phyloP scores from a whole-genome alignment of 495 filamentous ascomycete species.

The Annulohypoxylon maeteangense region DNA sequence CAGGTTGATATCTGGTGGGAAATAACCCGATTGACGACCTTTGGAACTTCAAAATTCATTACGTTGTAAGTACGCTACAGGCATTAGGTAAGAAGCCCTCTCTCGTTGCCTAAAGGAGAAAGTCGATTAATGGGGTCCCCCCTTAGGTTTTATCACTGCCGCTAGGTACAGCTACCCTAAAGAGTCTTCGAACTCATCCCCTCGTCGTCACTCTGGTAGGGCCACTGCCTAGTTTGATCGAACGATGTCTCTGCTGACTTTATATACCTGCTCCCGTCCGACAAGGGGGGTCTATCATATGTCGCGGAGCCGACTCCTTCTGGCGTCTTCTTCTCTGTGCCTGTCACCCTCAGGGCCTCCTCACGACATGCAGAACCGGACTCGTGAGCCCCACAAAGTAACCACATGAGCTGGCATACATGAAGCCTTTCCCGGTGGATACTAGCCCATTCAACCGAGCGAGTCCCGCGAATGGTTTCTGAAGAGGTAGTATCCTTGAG shows the following conservation, averaged over 20 bases:
- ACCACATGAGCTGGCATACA: conserved; percentile 48
- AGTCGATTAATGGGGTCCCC: conserved; percentile 34
- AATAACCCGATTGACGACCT: conserved; percentile 35
- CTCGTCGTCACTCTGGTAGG: conserved; percentile 23
- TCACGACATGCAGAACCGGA: conserved; percentile 42
- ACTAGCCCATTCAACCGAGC: conserved; percentile 45
- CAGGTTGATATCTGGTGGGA: conserved; percentile 38
- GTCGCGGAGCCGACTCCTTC: conserved; percentile 37
- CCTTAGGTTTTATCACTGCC: conserved; percentile 24
- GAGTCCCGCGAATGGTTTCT: conserved; percentile 43
- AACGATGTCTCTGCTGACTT: conserved; percentile 41
- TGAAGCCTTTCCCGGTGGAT: conserved; percentile 48
- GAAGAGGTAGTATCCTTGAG: conserved; percentile 46
- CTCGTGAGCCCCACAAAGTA: conserved; percentile 44
- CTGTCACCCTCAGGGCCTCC: conserved; percentile 40
- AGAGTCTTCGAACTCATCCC: conserved; percentile 24
- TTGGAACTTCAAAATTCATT: conserved; percentile 21
- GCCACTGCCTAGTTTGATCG: conserved; percentile 34
- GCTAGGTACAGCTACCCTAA: conserved; percentile 28
- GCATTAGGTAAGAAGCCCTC: conserved; percentile 35
- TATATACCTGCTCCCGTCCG: conserved; percentile 27
- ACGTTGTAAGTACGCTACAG: conserved; percentile 13
- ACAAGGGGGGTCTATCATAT: conserved; percentile 42
- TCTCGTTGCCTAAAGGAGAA: conserved; percentile 34
- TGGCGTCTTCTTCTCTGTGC: conserved; percentile 33